Conservation (phyloP, 768 basidiomycete genomes). For the Pleurotus platypus region DNA sequence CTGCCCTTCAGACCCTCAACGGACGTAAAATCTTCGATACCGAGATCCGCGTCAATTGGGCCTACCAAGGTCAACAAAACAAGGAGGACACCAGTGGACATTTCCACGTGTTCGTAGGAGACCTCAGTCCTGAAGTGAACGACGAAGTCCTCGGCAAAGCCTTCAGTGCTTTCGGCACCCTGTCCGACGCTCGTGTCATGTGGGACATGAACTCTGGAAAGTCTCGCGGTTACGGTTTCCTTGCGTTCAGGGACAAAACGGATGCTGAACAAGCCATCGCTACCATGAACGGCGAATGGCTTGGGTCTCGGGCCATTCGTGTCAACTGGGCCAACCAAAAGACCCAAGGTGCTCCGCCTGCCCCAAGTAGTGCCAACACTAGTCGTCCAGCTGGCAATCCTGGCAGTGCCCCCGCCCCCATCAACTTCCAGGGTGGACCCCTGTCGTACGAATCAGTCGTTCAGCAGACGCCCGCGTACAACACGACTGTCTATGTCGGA, state of each 20-base stretch:
- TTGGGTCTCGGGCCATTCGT: conserved; percentile 95
- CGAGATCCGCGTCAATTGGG: conserved; percentile 99
- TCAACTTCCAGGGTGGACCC: conserved; percentile 87
- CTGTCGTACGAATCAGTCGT: conserved; percentile 93
- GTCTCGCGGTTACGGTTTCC: conserved; percentile 96
- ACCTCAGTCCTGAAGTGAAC: conserved; percentile 97
- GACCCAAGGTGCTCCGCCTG: conserved; percentile 68
- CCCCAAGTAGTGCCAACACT: conserved; percentile 19
- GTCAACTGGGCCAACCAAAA: conserved; percentile 99
- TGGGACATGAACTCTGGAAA: conserved; percentile 99
- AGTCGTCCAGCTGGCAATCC: conserved; percentile 33
- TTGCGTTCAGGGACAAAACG: conserved; percentile 97
- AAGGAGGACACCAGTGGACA: conserved; percentile 98
- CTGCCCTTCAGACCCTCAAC: conserved; percentile 96
- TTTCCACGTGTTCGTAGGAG: conserved; percentile 99
- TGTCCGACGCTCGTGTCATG: conserved; percentile 98
- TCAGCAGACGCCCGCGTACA: conserved; percentile 89
- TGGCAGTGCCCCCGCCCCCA: conserved; percentile 77
- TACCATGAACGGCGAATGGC: conserved; percentile 99
- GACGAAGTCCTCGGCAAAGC: conserved; percentile 96
- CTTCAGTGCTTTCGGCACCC: conserved; percentile 92
- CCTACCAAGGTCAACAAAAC: conserved; percentile 96
- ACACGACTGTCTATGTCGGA: conserved; percentile 96
- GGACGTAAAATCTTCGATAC: conserved; percentile 99
- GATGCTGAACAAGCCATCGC: conserved; percentile 99